Base-by-base conservation (phyloP, 176 grass and related monocot species). In the Cocos nucifera region DNA sequence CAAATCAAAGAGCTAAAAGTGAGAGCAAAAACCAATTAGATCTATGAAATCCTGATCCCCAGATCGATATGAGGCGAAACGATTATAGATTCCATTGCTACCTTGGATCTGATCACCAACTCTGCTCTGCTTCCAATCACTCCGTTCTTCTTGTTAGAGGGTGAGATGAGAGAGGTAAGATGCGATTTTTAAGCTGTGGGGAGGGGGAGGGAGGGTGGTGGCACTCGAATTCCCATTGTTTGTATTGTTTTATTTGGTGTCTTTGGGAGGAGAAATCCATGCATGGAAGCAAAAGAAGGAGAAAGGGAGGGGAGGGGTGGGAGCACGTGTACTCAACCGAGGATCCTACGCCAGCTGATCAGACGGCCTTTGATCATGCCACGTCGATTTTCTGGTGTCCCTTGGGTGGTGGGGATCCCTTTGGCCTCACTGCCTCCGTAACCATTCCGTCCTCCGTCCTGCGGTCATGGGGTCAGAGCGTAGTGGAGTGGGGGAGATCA, bases 211-310 rank as follows among this genome's bases (percentile, higher is more conserved):
- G 67, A 73, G 69, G 65, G 67, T 35, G 8, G 32, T 35, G 8
- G 7, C 6, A 9, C 32, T 35, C 6, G 8, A 35, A 35, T 9
- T 35, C 32, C 32, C 32, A 9, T 35, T 8, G 32, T 35, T 35
- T 35, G 32, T 7, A 7, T 9, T 9, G 0, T 35, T 35, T 9
- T 35, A 7, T 35, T 35, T 35, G 32, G 32, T 35, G 7, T 35
- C 32, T 35, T 9, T 14, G 16, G 57, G 26, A 72, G 72, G 71
- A 82, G 79, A 81, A 70, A 77, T 74, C 78, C 83, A 86, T 86
- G 78, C 83, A 86, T 74, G 74, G 61, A 86, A 78, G 65, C 78
- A 27, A 81, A 78, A 51, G 24, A n/a, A 65, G 76, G 66, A 69
- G 72, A 73, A 54, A 17, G 50, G 59, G 17, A 65, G 22, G 59